These are phyloP conservation scores for Arachis hypogaea DNA, from an alignment of 306 rosid genomes.

Conservation along the genomic window DNA sequence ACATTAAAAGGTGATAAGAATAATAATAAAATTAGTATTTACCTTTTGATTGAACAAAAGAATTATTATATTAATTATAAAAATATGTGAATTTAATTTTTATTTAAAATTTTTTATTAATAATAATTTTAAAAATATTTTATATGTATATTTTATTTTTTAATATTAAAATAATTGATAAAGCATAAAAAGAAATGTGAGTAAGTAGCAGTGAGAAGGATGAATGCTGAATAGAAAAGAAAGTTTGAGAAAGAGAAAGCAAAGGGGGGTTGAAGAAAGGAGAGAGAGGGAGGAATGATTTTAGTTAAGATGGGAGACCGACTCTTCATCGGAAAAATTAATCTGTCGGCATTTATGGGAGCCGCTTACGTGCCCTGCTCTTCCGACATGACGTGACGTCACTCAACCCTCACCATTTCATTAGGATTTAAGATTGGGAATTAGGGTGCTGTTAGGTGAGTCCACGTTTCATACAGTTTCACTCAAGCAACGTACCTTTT, in stretches of 20 bases:
- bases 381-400: constrained; percentile 55
- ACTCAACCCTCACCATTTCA: not conserved
- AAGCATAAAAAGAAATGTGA: too few relatives aligned
- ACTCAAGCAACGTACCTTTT: not conserved
- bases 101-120: too few relatives aligned
- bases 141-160: too few relatives aligned
- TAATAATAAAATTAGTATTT: too few relatives aligned
- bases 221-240: not conserved
- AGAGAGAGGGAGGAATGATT: constrained; percentile 12
- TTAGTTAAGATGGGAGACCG: constrained; percentile 43
- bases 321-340: constrained; percentile 40
- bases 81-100: too few relatives aligned
- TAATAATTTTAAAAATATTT: too few relatives aligned
- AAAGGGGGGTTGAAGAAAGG: not conserved
- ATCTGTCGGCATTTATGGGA: constrained; percentile 64
- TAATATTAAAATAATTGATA: too few relatives aligned
- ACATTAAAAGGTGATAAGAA: too few relatives aligned
- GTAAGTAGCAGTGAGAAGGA: not conserved
- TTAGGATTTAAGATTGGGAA: not conserved
- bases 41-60: too few relatives aligned
- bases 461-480: not conserved
- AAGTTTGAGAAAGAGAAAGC: not conserved
- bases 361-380: constrained; percentile 53
- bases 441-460: not conserved
- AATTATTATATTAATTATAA: too few relatives aligned